Percentiles rank a stretch among this genome's conserved stretches.
These are phyloP conservation scores for Akanthomyces lecanii DNA, from an alignment of 2,329 filamentous ascomycete genomes.

Conservation along the genomic window DNA sequence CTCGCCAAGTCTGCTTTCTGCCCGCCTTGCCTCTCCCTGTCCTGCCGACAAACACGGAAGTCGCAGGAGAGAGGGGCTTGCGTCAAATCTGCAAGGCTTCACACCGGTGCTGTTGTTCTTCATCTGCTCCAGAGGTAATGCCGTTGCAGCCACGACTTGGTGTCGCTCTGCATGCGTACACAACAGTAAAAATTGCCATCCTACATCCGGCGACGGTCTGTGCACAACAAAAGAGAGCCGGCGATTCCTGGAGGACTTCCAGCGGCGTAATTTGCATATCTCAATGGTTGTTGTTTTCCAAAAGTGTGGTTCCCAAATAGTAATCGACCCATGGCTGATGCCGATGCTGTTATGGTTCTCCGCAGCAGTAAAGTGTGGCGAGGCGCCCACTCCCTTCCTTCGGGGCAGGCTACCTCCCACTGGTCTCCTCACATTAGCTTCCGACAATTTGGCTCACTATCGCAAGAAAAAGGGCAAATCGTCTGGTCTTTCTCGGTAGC, in stretches of 20 bases:
- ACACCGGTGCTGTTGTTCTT: not conserved
- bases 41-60: slow-evolving; percentile 3
- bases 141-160: not conserved
- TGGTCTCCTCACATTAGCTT: not conserved
- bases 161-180: not conserved
- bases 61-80: not conserved
- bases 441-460: not conserved
- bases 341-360: not conserved
- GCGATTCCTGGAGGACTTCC: not conserved
- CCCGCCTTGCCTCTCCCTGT: not conserved
- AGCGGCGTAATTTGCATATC: not conserved
- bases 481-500: not conserved
- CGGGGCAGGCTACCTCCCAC: not conserved
- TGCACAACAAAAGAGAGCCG: not conserved
- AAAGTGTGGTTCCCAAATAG: not conserved
- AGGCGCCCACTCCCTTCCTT: not conserved
- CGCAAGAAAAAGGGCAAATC: not conserved
- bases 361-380: not conserved
- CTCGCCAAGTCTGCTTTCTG: not conserved
- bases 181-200: not conserved
- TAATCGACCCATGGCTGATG: slow-evolving; percentile 1
- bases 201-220: not conserved
- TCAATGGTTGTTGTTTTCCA: not conserved
- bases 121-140: not conserved
- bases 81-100: not conserved